These are phyloP conservation scores for Prunus dulcis DNA, from an alignment of 306 rosid genomes.

Conservation along the genomic window DNA sequence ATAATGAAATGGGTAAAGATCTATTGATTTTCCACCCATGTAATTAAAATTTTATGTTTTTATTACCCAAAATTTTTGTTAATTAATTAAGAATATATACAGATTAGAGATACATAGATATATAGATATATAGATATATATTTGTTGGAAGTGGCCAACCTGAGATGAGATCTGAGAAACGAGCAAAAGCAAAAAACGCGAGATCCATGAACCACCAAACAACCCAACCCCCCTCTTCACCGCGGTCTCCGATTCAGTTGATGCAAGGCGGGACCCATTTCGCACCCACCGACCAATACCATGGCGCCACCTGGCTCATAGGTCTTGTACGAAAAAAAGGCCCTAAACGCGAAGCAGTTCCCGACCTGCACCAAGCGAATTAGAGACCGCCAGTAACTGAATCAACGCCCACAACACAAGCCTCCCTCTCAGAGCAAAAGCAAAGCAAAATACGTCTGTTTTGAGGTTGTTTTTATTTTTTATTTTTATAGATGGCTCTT, in stretches of 20 bases:
- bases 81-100: not conserved
- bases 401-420: not conserved
- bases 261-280: conserved; percentile 95
- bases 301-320: not conserved
- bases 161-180: conserved; percentile 6
- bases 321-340: too few relatives aligned
- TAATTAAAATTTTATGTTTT: not conserved
- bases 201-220: conserved; percentile 4
- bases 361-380: conserved; percentile 99
- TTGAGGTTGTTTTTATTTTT: not conserved
- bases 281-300: not conserved
- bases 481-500: not conserved
- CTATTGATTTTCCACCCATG: not conserved
- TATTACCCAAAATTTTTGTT: not conserved
- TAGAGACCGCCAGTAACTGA: conserved; percentile 76
- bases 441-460: not conserved
- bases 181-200: not conserved
- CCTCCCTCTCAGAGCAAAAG: not conserved
- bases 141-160: not conserved
- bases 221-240: conserved; percentile 28
- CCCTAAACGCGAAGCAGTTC: conserved; percentile 49
- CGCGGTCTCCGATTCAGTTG: conserved; percentile 96
- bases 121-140: not conserved
- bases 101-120: too few relatives aligned
- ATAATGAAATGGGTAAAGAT: not conserved